These are phyloP conservation scores for Pseudogymnoascus sp. DNA, from an alignment of 2,329 filamentous ascomycete genomes.

Conservation along the genomic window DNA sequence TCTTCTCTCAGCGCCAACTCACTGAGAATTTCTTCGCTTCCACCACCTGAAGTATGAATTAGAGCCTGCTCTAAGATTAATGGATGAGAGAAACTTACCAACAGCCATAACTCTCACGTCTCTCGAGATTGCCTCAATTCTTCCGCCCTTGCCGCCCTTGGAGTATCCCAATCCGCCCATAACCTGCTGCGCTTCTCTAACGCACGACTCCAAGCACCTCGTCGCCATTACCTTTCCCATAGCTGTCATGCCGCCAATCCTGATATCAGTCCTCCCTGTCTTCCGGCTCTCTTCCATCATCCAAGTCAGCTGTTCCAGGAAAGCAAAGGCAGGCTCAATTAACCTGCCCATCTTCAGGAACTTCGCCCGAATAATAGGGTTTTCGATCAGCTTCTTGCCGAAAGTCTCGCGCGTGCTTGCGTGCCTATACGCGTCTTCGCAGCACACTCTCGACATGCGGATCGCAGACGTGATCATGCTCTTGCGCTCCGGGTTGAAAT, in stretches of 20 bases:
- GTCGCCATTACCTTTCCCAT: conserved; percentile 46
- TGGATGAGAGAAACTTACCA: conserved; percentile 20
- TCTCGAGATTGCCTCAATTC: conserved; percentile 46
- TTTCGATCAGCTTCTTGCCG: conserved; percentile 48
- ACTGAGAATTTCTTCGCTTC: conserved; percentile 29
- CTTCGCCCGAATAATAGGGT: conserved; percentile 53
- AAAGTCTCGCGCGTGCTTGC: conserved; percentile 50
- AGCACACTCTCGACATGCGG: conserved; percentile 49
- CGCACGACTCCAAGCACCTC: conserved; percentile 44
- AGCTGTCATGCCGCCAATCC: conserved; percentile 45
- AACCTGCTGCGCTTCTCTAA: conserved; percentile 49
- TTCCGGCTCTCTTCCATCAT: conserved; percentile 21
- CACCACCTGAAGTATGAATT: conserved; percentile 21
- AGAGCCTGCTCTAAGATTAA: conserved; percentile 8
- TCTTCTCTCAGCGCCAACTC: conserved; percentile 28
- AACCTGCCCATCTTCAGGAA: conserved; percentile 51
- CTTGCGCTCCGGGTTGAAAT: conserved; percentile 54
- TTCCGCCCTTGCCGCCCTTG: conserved; percentile 39
- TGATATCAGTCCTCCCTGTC: conserved; percentile 24
- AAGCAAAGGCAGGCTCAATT: conserved; percentile 55
- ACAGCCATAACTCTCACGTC: conserved; percentile 42
- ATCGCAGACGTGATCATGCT: conserved; percentile 50
- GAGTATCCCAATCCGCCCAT: conserved; percentile 47
- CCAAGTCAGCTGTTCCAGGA: conserved; percentile 53
- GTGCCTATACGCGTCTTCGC: conserved; percentile 45